These are phyloP conservation scores for Adansonia gregorii DNA, from an alignment of 441 rosid genomes.

Conservation along the genomic window DNA sequence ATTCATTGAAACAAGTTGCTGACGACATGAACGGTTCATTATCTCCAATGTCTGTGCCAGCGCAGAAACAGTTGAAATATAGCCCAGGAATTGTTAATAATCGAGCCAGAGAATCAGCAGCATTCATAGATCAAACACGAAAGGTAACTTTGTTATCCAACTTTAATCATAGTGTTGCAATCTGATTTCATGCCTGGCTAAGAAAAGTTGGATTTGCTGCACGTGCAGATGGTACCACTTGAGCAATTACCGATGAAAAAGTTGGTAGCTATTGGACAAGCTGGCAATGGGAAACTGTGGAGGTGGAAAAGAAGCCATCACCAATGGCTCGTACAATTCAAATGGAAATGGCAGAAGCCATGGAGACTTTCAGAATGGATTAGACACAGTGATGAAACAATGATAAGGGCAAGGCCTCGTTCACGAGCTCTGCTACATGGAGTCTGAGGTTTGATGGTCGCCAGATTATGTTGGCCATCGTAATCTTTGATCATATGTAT, in stretches of 20 bases:
- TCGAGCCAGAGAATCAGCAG: slow-evolving; percentile 56
- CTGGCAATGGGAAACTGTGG: slow-evolving; percentile 94
- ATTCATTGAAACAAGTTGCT: slow-evolving; percentile 63
- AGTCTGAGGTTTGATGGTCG: slow-evolving; percentile 37
- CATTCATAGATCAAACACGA: slow-evolving; percentile 69
- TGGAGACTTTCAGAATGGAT: slow-evolving; percentile 96
- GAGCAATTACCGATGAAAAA: slow-evolving; percentile 75
- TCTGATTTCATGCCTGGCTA: slow-evolving; percentile 27
- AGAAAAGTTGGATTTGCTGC: slow-evolving; percentile 22
- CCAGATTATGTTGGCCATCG: slow-evolving; percentile 34
- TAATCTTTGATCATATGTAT: slow-evolving; percentile 45
- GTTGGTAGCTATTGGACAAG: slow-evolving; percentile 65
- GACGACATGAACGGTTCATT: slow-evolving; percentile 62
- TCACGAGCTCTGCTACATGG: slow-evolving; percentile 49
- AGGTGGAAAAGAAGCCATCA: slow-evolving; percentile 99
- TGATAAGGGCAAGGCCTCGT: slow-evolving; percentile 68
- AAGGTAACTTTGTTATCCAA: slow-evolving; percentile 50
- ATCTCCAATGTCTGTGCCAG: slow-evolving; percentile 84
- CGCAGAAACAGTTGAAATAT: slow-evolving; percentile 88
- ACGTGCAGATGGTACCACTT: slow-evolving; percentile 81
- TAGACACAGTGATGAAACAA: slow-evolving; percentile 81
- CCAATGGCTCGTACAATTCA: slow-evolving; percentile 94
- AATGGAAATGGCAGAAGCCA: slow-evolving; percentile 99
- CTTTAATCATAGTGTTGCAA: slow-evolving; percentile 9
- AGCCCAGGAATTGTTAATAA: slow-evolving; percentile 87